Conservation (phyloP, 805 yeast genomes). For the Dipodascus albidus region DNA sequence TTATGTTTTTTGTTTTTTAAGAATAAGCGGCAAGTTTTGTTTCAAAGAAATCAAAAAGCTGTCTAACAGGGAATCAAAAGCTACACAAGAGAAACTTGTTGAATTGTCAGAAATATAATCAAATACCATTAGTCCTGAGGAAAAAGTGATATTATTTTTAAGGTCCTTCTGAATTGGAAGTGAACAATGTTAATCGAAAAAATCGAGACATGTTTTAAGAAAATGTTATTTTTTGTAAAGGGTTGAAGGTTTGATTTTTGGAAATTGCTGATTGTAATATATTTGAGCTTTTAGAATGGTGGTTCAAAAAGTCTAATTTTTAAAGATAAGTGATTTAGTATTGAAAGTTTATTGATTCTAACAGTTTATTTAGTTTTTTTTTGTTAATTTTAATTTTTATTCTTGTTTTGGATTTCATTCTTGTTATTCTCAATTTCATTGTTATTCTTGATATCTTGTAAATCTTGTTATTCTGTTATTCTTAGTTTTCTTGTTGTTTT, state of each 20-base stretch:
- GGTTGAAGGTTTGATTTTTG: not conserved
- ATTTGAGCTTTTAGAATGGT: not conserved
- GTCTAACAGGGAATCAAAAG: not conserved
- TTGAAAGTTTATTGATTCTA: not conserved
- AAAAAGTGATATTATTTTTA: not conserved
- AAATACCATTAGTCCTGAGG: not conserved
- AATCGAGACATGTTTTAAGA: not conserved
- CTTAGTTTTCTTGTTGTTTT: no score
- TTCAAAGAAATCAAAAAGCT: not conserved
- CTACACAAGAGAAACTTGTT: not conserved
- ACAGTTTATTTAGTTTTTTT: not conserved
- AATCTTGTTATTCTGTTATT: no score
- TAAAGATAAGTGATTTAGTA: not conserved
- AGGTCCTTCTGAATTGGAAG: constrained; percentile 1
- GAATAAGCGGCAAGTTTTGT: constrained; percentile 1
- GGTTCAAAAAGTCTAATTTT: not conserved
- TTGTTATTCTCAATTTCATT: not conserved
- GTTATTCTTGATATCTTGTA: not conserved
- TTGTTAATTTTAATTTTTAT: no score
- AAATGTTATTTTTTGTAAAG: not conserved
- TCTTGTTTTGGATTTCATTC: not conserved
- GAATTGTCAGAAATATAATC: not conserved
- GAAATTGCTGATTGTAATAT: not conserved
- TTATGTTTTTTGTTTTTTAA: not conserved
- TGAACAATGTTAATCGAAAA: not conserved